phyloP scores from a whole-genome alignment of 345 rosid genomes.

The Ceriops tagal region DNA sequence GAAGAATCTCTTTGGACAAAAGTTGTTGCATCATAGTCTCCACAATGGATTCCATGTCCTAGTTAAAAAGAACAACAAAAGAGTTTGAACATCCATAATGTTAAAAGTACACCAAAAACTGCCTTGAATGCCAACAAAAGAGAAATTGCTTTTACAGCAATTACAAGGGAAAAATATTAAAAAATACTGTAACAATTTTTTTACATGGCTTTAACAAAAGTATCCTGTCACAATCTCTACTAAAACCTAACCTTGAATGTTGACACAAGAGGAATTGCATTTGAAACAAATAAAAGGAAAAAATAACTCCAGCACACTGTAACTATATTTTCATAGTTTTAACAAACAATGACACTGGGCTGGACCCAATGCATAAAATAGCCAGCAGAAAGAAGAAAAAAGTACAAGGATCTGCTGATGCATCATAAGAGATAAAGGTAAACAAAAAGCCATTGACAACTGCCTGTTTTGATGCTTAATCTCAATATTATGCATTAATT shows the following conservation, averaged over 20 bases:
- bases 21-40: conserved; percentile 99
- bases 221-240: too few relatives aligned
- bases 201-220: too few relatives aligned
- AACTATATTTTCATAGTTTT: too few relatives aligned
- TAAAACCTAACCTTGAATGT: too few relatives aligned
- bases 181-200: too few relatives aligned
- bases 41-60: conserved; percentile 94
- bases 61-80: conserved; percentile 10
- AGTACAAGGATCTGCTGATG: neutral
- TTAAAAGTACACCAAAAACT: neutral
- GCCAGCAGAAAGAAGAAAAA: neutral
- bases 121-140: neutral
- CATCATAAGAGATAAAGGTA: neutral
- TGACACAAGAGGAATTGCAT: too few relatives aligned
- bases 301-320: too few relatives aligned
- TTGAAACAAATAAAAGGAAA: too few relatives aligned
- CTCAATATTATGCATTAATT: neutral
- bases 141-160: too few relatives aligned
- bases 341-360: too few relatives aligned
- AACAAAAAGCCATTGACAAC: neutral
- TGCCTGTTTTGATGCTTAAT: neutral
- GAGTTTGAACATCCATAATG: neutral
- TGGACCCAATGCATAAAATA: neutral
- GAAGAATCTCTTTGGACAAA: conserved; percentile 86
- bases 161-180: too few relatives aligned